Base-by-base conservation (phyloP, 176 grass and related monocot genomes). In the Oryza glumipatula region DNA sequence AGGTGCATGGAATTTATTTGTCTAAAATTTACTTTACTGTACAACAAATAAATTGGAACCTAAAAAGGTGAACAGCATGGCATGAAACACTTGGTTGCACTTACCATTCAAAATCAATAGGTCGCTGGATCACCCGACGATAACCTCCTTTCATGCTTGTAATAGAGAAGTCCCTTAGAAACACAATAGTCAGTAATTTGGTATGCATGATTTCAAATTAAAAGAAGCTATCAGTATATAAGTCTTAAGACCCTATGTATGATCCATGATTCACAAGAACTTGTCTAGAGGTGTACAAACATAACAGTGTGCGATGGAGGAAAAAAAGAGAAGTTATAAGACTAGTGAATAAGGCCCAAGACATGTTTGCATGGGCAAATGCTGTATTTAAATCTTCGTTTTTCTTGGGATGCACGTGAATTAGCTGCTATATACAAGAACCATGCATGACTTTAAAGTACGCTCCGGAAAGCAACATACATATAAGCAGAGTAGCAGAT, bases 101-200 rank as follows among this genome's bases (percentile, higher is more conserved):
- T 12, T 92, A 95, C 96, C 96, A 98, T 43, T 52, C 69, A 86
- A 86, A 95, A 76, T 95, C 86, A 85, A 89, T 78, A 33, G 96
- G 93, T 9, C 89, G 88, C 73, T 98, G 88, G 30, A 95, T 88
- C 74, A 95, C 81, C 21, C 75, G 88, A 67, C 96, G 94, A 68
- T 98, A 98, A 80, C 89, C 93, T 87, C 96, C 96, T 79, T 89
- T 95, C 88, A 98, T 90, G 67, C 85, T 87, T 70, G 83, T 86
- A 87, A 98, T 95, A 6, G 93, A 98, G 86, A 98, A 98, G 64
- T 98, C 93, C 96, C 96, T 98, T 70, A 52, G 33, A 81, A 66
- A 30, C 13, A 44, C 49, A 86, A 72, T 17, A 77, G 68, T 84
- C 47, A 76, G 45, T 35, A 52, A 77, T 26, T 84, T 35, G 68